phyloP scores from a whole-genome alignment of 306 rosid species.

The Erythrophleum fordii region DNA sequence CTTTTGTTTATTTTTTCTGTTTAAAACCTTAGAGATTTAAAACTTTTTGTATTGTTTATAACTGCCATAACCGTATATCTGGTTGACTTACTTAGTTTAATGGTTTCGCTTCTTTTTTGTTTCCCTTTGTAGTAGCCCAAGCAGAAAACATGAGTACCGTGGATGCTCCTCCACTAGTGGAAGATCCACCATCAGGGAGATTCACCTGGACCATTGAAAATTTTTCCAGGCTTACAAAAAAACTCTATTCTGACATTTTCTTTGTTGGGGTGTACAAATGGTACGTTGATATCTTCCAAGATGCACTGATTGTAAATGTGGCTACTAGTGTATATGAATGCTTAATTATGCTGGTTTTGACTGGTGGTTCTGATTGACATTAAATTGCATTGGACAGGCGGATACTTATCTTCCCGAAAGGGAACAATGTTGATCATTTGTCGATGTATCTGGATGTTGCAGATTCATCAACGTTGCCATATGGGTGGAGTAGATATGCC shows the following conservation, averaged over 20 bases:
- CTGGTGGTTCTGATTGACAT: slow-evolving; percentile 26
- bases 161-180: slow-evolving; percentile 53
- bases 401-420: slow-evolving; percentile 71
- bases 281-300: slow-evolving; percentile 30
- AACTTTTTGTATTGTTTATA: neutral
- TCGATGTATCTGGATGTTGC: slow-evolving; percentile 85
- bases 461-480: slow-evolving; percentile 59
- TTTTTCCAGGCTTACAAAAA: slow-evolving; percentile 65
- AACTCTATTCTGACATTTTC: slow-evolving; percentile 66
- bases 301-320: neutral
- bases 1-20: neutral
- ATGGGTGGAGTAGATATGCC: slow-evolving; percentile 79
- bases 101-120: neutral
- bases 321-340: neutral
- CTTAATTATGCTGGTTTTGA: neutral
- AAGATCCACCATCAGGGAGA: slow-evolving; percentile 65
- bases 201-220: slow-evolving; percentile 77
- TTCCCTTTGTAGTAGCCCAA: slow-evolving; percentile 20
- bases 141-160: slow-evolving; percentile 34
- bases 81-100: neutral
- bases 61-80: neutral
- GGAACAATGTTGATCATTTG: slow-evolving; percentile 78
- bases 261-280: slow-evolving; percentile 66
- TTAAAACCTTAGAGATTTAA: neutral
- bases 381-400: slow-evolving; percentile 56